Evolutionary conservation across 2,329 filamentous ascomycete species (phyloP), one percentile per base, ranked within the genome.

Genomic region (Akanthomyces uredinophilus): DNA sequence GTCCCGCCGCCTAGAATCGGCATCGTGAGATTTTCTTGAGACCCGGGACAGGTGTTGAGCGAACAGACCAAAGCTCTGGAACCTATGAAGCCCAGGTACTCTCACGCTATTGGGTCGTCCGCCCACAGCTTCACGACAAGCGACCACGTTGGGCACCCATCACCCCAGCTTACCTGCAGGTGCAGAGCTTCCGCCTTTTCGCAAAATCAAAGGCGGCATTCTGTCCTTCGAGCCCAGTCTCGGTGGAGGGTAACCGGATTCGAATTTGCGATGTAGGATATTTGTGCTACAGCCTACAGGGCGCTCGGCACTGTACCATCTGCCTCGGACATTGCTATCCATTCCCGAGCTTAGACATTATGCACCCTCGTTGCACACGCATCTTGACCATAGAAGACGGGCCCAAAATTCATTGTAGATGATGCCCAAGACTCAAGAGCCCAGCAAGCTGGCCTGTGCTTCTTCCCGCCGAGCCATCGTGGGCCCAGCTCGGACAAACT

Each of bases 1-100:
- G 37, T 51, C 41, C 58, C 52, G 43, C 52, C 52, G 46, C 52
- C 51, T 57, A 62, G 35, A 56, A 55, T 62, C 60, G 60, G 60
- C 60, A 62, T 62, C 60, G 60, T 62, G 60, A 62, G 60, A 62
- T 62, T 62, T 29, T 29, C 27, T 56, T 27, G 52, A 41, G 49
- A 4, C 41, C 60, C 60, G 52, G 60, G 24, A 49, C 18, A 3
- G 29, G 22, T 41, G 24, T 43, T 44, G 43, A 46, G 58, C 37
- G 10, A 39, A 50, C n/a, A 43, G 35, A 29, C 29, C 37, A 53
- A 22, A 27, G 39, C 57, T 24, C 16, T 8, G 4, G 35, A 43
- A 44, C 20, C 49, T 49, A 46, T 27, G 47, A 27, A 46, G 27
- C 39, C 49, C 47, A 52, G 39, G 39, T 43, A 60, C 41, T 27